Evolutionary conservation across 2,329 filamentous ascomycete species (phyloP), one percentile per base, ranked within the genome.

Genomic region (Fusarium tanahbumbuense): DNA sequence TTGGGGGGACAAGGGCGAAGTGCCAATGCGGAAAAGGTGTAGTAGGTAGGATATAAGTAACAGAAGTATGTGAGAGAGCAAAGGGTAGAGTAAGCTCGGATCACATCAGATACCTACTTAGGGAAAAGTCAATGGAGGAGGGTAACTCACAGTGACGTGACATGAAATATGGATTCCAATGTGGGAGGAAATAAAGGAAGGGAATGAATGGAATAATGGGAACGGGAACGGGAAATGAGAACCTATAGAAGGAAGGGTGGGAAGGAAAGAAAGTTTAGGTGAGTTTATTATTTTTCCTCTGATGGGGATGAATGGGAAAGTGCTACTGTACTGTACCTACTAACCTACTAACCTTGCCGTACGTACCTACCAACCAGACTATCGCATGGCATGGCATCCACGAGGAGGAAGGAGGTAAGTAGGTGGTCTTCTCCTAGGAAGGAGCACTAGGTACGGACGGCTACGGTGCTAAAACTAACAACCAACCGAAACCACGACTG

Each of bases 381-480:
- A 41, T 52, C 32, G 49, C 47, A 52, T 52, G 22, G 32, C 47
- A 52, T 52, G 30, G 48, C n/a, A 52, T 42, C 27, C 49, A 27
- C 40, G 34, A 37, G 22, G 22, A 52, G 48, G 48, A 52, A 52
- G 32, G 48, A 52, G 48, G 32, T 37, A 27, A 9, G 11, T 28
- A 28, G 28, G 11, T 28, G 28, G 34, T 37, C 34, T 37, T 37
- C 34, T 37, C 58, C 37, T 59, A 64, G 23, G 49, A 57, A 52
- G 57, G 52, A 68, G 63, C 49, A 25, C n/a, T 47, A 52, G 60
- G 52, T 42, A 49, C 34, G 18, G 34, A 37, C 34, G 34, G 34
- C 34, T 37, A n/a, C 44, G 54, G 56, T 67, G 54, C 67, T 68
- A 71, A 70, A 60, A 58, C 68, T 71, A 70, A 70, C 64, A 53